These are phyloP conservation scores for Penicillium sp. DNA, from an alignment of 2,329 filamentous ascomycete genomes.

Conservation along the genomic window DNA sequence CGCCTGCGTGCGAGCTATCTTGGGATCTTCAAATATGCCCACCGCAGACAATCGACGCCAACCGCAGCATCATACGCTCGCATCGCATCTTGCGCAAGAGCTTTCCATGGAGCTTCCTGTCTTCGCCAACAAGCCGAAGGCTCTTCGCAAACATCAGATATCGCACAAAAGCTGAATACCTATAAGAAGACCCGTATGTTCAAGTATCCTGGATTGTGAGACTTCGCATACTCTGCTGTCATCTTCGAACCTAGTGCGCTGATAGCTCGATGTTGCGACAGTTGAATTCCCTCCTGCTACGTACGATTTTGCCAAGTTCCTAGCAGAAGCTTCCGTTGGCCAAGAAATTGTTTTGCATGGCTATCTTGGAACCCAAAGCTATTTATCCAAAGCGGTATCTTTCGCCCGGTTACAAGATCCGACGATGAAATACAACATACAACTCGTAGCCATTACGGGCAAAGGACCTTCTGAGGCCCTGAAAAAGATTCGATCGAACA, in stretches of 20 bases:
- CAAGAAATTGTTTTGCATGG: conserved; percentile 65
- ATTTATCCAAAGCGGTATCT: conserved; percentile 70
- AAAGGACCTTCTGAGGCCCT: conserved; percentile 47
- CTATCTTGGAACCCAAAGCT: conserved; percentile 71
- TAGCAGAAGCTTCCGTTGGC: conserved; percentile 36
- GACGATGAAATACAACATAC: conserved; percentile 51
- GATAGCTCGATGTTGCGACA: conserved; percentile 28
- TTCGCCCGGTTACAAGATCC: conserved; percentile 67
- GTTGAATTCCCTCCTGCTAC: conserved; percentile 54
- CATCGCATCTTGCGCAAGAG: conserved; percentile 13
- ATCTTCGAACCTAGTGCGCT: background rate
- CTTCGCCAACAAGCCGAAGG: conserved; percentile 27
- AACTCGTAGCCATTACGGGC: conserved; percentile 54
- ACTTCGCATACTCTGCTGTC: background rate
- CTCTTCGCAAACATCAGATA: conserved; percentile 10
- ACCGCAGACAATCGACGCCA: conserved; percentile 25
- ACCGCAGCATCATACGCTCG: conserved; percentile 14
- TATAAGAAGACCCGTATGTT: conserved; percentile 54
- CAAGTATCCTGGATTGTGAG: background rate
- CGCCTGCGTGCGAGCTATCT: conserved; percentile 42
- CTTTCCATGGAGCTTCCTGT: conserved; percentile 30
- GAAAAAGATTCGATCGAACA: conserved; percentile 53
- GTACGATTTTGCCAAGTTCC: conserved; percentile 44
- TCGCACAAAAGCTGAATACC: conserved; percentile 41
- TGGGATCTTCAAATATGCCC: conserved; percentile 44